These are phyloP conservation scores for Saprolegnia diclina DNA, from an alignment of 352 stramenopile species.

Conservation along the genomic window DNA sequence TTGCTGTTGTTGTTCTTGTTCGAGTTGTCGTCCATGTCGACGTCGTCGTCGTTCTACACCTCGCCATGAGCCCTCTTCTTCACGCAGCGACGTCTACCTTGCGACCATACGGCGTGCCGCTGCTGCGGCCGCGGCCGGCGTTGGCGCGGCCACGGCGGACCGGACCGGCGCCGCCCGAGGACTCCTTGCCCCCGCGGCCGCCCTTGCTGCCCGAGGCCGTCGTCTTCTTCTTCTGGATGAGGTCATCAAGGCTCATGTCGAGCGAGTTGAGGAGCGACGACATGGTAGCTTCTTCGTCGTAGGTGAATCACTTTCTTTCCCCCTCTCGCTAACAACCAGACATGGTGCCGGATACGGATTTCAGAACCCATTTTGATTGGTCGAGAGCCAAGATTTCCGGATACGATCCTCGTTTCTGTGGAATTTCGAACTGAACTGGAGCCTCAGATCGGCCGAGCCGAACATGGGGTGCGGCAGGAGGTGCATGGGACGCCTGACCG, in stretches of 20 bases:
- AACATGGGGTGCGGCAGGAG: too few species aligned
- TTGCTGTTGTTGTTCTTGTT: background rate
- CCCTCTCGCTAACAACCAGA: background rate
- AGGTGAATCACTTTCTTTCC: background rate
- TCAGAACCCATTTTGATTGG: background rate
- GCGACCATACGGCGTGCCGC: constrained; percentile 51
- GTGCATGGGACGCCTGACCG: too few species aligned
- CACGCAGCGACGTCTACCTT: constrained; percentile 16
- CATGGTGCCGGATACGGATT: background rate
- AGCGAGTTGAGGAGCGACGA: constrained; percentile 76
- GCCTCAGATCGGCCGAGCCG: too few species aligned
- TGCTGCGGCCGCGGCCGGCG: constrained; percentile 37
- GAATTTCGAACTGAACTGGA: too few species aligned
- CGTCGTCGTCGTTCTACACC: constrained; percentile 15
- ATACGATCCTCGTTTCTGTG: too few species aligned
- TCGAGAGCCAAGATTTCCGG: too few species aligned
- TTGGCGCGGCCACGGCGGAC: constrained; percentile 44
- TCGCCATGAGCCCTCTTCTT: background rate
- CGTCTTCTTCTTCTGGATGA: constrained; percentile 65
- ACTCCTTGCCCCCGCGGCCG: background rate
- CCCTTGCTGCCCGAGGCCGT: constrained; percentile 33
- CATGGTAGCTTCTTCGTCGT: constrained; percentile 28
- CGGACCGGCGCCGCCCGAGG: constrained; percentile 36
- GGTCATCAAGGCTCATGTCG: constrained; percentile 80
- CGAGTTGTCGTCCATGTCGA: constrained; percentile 21